Evolutionary conservation across 495 filamentous ascomycete species (phyloP).

Genomic region (Filosporella fistucella): DNA sequence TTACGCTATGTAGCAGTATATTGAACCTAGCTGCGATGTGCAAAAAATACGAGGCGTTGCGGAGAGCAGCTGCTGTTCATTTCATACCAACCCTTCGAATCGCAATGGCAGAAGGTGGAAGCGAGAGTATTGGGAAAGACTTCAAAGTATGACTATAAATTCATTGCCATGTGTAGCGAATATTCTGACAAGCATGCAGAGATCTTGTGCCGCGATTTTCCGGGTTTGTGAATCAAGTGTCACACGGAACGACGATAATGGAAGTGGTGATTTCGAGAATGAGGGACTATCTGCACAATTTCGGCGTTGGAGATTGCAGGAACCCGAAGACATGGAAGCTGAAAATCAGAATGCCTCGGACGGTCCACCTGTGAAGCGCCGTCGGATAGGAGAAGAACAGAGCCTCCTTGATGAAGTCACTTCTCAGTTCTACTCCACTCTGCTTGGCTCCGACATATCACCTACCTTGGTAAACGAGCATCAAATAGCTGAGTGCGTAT

Average conservation of each 20-base stretch:
- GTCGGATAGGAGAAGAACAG: conserved; percentile 15
- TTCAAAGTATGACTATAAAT: conserved; percentile 20
- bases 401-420: conserved; percentile 28
- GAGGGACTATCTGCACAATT: conserved; percentile 13
- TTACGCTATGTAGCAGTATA: conserved; percentile 12
- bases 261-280: conserved; percentile 7
- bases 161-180: neutral
- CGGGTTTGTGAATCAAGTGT: neutral
- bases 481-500: conserved; percentile 17
- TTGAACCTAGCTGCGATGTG: conserved; percentile 12
- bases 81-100: conserved; percentile 5
- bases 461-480: conserved; percentile 8
- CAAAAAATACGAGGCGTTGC: conserved; percentile 16
- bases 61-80: conserved; percentile 7
- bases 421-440: conserved; percentile 28
- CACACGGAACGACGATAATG: neutral
- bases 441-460: conserved; percentile 30
- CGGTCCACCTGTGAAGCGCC: conserved; percentile 17
- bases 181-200: neutral
- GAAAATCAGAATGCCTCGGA: no score
- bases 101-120: no score
- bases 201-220: neutral
- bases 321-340: no score
- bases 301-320: conserved; percentile 14
- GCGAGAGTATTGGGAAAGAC: conserved; percentile 14